These are phyloP conservation scores for Carpinus viminea DNA, from an alignment of 306 rosid genomes.

Conservation along the genomic window DNA sequence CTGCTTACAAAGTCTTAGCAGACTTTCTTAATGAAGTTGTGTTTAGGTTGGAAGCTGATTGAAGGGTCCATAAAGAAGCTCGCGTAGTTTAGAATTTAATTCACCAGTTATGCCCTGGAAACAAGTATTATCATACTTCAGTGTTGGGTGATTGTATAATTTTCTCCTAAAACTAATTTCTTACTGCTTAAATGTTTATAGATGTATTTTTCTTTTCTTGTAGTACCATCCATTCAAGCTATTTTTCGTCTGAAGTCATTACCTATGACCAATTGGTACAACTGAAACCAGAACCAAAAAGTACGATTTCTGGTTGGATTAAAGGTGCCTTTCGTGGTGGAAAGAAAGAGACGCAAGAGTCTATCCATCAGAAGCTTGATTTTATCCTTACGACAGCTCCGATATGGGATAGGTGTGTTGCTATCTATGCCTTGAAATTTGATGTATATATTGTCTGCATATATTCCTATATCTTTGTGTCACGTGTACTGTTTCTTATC, in stretches of 20 bases:
- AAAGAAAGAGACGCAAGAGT: constrained; percentile 69
- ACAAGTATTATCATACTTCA: not conserved
- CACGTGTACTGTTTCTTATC: too few relatives aligned
- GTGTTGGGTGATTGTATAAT: not conserved
- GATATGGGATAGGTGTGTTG: constrained; percentile 90
- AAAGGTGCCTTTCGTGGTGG: constrained; percentile 63
- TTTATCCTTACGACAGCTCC: constrained; percentile 80
- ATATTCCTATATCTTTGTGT: not conserved
- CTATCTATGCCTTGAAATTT: constrained; percentile 13
- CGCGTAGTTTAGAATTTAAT: not conserved
- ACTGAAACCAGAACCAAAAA: constrained; percentile 65
- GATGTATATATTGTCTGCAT: constrained; percentile 9
- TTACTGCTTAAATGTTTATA: not conserved
- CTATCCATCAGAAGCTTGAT: constrained; percentile 62
- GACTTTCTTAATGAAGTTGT: not conserved
- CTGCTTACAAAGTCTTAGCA: not conserved
- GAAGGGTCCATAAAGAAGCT: not conserved
- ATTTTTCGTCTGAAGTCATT: constrained; percentile 77
- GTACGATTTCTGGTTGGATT: constrained; percentile 65
- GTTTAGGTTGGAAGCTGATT: not conserved
- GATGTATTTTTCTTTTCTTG: constrained; percentile 25
- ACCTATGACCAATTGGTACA: constrained; percentile 70
- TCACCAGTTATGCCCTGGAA: not conserved
- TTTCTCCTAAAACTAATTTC: not conserved
- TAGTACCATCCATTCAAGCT: constrained; percentile 52